Percentiles rank a stretch among this genome's conserved stretches.
These are phyloP conservation scores for Lasiosphaeria ovina DNA, from an alignment of 495 filamentous ascomycete species.

Conservation along the genomic window DNA sequence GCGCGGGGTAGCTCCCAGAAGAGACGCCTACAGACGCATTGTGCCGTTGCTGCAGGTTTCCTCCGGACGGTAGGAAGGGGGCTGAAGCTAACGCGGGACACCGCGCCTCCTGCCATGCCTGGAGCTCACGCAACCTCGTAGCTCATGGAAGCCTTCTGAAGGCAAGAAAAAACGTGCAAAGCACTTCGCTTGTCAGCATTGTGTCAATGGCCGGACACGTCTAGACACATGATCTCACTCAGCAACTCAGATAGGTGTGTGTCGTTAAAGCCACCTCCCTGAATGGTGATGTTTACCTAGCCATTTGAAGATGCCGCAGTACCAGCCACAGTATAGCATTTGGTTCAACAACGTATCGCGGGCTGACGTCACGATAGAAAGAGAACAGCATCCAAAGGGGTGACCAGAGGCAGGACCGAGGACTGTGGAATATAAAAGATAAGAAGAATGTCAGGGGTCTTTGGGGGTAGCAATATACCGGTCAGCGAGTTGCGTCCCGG, in stretches of 20 bases:
- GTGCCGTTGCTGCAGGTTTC: constrained; percentile 21
- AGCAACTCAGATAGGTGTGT: too few relatives aligned
- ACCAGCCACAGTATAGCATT: not conserved
- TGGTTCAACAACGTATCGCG: not conserved
- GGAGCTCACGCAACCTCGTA: not conserved
- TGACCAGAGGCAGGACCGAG: not conserved
- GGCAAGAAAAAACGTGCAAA: not conserved
- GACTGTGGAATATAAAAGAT: constrained; percentile 1
- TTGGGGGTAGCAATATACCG: constrained; percentile 20
- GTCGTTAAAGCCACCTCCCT: too few relatives aligned
- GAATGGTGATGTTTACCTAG: too few relatives aligned
- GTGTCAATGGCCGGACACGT: too few relatives aligned
- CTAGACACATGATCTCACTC: too few relatives aligned
- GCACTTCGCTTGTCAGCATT: too few relatives aligned
- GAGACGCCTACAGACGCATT: constrained; percentile 16
- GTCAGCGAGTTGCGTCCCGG: constrained; percentile 27
- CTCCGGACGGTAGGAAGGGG: constrained; percentile 12
- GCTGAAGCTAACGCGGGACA: not conserved
- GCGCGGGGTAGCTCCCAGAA: constrained; percentile 23
- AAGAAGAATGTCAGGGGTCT: constrained; percentile 12
- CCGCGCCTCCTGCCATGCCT: not conserved
- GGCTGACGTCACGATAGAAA: constrained; percentile 13
- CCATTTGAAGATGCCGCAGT: too few relatives aligned
- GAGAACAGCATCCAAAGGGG: not conserved
- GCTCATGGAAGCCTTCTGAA: not conserved